Percentiles rank a stretch among this genome's conserved stretches.
Conservation (phyloP, 2,329 filamentous ascomycete genomes). For the Coniochaeta sp. region DNA sequence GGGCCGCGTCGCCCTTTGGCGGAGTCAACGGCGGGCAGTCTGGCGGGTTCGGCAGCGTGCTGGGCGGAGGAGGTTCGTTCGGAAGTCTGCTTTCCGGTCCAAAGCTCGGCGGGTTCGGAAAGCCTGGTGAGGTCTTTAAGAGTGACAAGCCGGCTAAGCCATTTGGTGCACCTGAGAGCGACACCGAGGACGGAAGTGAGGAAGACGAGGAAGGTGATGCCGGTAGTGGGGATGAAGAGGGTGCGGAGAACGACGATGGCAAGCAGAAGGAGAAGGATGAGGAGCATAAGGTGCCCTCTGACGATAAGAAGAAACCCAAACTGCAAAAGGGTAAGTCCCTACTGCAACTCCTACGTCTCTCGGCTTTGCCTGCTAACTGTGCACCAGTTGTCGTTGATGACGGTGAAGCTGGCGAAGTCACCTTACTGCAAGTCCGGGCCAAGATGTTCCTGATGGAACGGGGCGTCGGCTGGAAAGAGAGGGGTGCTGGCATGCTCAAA, state of each 20-base stretch:
- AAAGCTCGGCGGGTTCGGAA: slow-evolving; percentile 63
- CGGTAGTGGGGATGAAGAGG: slow-evolving; percentile 24
- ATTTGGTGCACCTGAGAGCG: slow-evolving; percentile 70
- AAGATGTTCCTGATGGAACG: slow-evolving; percentile 79
- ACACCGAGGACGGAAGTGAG: slow-evolving; percentile 45
- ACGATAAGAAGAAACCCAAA: slow-evolving; percentile 59
- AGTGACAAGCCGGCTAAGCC: slow-evolving; percentile 59
- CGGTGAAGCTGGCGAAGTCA: slow-evolving; percentile 77
- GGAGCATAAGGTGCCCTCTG: slow-evolving; percentile 37
- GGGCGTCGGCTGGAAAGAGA: slow-evolving; percentile 76
- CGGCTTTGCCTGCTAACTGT: slow-evolving; percentile 1
- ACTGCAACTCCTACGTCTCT: not conserved
- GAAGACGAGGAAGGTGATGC: slow-evolving; percentile 31
- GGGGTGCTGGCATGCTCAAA: slow-evolving; percentile 76
- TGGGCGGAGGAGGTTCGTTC: slow-evolving; percentile 37
- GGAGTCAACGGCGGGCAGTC: slow-evolving; percentile 25
- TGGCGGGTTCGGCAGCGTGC: slow-evolving; percentile 23
- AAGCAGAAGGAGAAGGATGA: slow-evolving; percentile 44
- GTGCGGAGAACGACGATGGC: slow-evolving; percentile 43
- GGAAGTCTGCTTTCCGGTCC: slow-evolving; percentile 28
- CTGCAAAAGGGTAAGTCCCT: slow-evolving; percentile 58
- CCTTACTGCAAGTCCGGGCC: slow-evolving; percentile 66
- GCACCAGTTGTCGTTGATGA: slow-evolving; percentile 63
- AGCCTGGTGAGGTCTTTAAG: slow-evolving; percentile 45
- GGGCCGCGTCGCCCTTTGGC: slow-evolving; percentile 38